These are phyloP conservation scores for Emergomyces pasteurianus DNA, from an alignment of 2,329 filamentous ascomycete genomes.

Conservation along the genomic window DNA sequence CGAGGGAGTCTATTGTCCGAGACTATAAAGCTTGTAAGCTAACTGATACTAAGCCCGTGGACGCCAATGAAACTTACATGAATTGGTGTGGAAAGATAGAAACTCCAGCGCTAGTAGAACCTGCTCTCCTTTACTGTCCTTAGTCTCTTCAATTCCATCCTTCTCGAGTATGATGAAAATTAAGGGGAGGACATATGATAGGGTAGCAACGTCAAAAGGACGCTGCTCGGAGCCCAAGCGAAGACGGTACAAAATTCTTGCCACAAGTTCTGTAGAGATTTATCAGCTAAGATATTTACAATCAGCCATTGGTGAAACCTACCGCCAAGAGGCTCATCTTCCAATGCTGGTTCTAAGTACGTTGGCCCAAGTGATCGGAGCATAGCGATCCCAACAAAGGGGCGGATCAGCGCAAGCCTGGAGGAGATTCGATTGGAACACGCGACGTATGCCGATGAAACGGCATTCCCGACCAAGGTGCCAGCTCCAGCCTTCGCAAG, in stretches of 20 bases:
- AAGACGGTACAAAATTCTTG: conserved; percentile 78
- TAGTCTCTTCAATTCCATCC: conserved; percentile 57
- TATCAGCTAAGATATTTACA: conserved; percentile 9
- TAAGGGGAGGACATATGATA: conserved; percentile 78
- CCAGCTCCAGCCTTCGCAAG: conserved; percentile 66
- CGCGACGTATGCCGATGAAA: conserved; percentile 65
- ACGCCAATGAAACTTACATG: conserved; percentile 39
- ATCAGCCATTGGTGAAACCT: conserved; percentile 8
- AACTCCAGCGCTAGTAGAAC: conserved; percentile 81
- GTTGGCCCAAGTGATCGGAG: conserved; percentile 65
- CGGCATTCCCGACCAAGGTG: conserved; percentile 66
- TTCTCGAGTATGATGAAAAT: conserved; percentile 65
- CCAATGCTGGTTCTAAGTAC: conserved; percentile 58
- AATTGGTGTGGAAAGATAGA: conserved; percentile 73
- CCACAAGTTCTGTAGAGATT: conserved; percentile 49
- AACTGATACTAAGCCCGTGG: conserved; percentile 2
- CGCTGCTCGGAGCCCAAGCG: conserved; percentile 85
- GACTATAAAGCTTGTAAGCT: conserved; percentile 22
- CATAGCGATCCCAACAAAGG: conserved; percentile 79
- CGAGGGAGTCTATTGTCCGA: conserved; percentile 65
- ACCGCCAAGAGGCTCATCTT: conserved; percentile 69
- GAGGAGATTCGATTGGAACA: conserved; percentile 64
- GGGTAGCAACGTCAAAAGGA: conserved; percentile 78
- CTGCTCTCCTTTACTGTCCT: conserved; percentile 71
- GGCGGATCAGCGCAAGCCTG: conserved; percentile 62